Conservation (phyloP, 2,329 filamentous ascomycete species). For the Rutstroemia sydowiana region DNA sequence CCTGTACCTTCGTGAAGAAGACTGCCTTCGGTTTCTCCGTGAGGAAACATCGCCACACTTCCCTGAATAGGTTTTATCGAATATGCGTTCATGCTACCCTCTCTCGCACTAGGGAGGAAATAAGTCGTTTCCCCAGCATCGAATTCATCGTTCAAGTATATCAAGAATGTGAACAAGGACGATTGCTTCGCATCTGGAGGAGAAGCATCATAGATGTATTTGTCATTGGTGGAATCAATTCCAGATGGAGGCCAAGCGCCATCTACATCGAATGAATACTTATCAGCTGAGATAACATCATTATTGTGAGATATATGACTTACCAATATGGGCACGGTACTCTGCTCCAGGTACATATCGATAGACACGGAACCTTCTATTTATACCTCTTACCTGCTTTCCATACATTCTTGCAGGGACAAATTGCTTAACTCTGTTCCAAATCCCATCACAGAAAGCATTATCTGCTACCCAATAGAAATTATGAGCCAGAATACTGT, state of each 20-base stretch:
- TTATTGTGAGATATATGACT: constrained; percentile 5
- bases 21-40: constrained; percentile 58
- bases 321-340: constrained; percentile 59
- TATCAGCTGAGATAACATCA: not conserved
- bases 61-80: constrained; percentile 63
- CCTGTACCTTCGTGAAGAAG: constrained; percentile 65
- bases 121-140: constrained; percentile 66
- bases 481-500: constrained; percentile 62
- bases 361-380: constrained; percentile 64
- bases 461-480: constrained; percentile 66
- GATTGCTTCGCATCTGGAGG: constrained; percentile 53
- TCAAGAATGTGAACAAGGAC: constrained; percentile 60
- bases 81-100: constrained; percentile 63
- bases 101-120: constrained; percentile 56
- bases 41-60: constrained; percentile 60
- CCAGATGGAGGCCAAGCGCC: constrained; percentile 68
- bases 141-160: constrained; percentile 67
- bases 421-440: constrained; percentile 51
- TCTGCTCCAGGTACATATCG: constrained; percentile 67
- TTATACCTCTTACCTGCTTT: constrained; percentile 53
- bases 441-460: constrained; percentile 55
- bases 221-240: constrained; percentile 38
- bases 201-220: constrained; percentile 60
- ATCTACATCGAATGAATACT: constrained; percentile 34
- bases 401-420: constrained; percentile 50